A percentile compares a stretch with the other conserved stretches of the same genome.
These are phyloP conservation scores for Boletellus emodensis DNA, from an alignment of 768 basidiomycete species.

Conservation along the genomic window DNA sequence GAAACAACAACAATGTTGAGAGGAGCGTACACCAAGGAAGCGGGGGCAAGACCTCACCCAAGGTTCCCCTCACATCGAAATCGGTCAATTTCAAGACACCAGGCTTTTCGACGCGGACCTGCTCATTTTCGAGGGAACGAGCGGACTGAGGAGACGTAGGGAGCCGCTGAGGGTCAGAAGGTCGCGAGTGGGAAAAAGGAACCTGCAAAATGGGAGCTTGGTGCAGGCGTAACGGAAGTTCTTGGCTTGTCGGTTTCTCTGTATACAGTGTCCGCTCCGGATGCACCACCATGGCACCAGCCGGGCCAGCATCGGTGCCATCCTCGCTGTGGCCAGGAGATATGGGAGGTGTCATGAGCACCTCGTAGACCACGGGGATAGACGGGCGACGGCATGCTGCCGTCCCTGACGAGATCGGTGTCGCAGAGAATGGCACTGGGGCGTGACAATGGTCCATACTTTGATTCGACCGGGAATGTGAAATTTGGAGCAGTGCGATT, in stretches of 20 bases:
- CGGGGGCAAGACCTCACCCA: slow-evolving; percentile 46
- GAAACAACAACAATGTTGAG: not conserved
- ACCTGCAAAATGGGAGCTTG: slow-evolving; percentile 4
- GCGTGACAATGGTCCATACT: slow-evolving; percentile 26
- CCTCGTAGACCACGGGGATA: slow-evolving; percentile 44
- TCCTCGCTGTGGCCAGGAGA: slow-evolving; percentile 54
- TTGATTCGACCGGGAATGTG: not conserved
- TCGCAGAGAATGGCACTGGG: slow-evolving; percentile 17
- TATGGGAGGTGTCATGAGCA: slow-evolving; percentile 69
- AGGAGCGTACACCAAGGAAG: not conserved
- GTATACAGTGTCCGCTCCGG: slow-evolving; percentile 13
- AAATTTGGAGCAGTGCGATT: not conserved
- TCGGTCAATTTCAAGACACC: slow-evolving; percentile 65
- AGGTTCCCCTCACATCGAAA: slow-evolving; percentile 76
- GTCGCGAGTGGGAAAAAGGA: slow-evolving; percentile 12
- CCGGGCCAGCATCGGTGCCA: slow-evolving; percentile 19
- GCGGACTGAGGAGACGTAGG: slow-evolving; percentile 38
- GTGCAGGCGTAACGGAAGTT: slow-evolving; percentile 4
- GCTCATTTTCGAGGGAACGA: slow-evolving; percentile 66
- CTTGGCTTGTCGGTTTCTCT: slow-evolving; percentile 10
- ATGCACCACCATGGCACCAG: slow-evolving; percentile 1
- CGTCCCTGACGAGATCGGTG: slow-evolving; percentile 11
- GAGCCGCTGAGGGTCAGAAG: slow-evolving; percentile 1
- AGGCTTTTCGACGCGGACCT: slow-evolving; percentile 54
- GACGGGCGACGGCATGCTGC: slow-evolving; percentile 35